These are phyloP conservation scores for Diutina rugosa DNA, from an alignment of 1,139 yeast genomes.

Conservation along the genomic window DNA sequence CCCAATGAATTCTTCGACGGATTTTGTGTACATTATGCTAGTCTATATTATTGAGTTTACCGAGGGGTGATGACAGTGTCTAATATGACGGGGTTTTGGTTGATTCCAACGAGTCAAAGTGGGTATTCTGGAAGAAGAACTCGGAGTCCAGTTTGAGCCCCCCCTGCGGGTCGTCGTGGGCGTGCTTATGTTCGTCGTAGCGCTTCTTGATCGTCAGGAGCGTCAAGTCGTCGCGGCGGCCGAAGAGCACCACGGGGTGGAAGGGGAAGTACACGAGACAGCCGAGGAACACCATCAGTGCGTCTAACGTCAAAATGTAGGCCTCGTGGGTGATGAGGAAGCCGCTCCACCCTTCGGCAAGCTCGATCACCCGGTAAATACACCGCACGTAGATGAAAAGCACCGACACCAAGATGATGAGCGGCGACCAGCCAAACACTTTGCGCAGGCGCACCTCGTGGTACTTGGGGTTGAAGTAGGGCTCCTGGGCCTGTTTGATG, in stretches of 20 bases:
- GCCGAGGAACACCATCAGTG: slow-evolving; percentile 12
- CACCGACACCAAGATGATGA: slow-evolving; percentile 11
- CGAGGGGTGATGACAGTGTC: too few species aligned
- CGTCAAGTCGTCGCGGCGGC: slow-evolving; percentile 8
- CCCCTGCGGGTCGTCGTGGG: neutral
- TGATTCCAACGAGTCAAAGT: neutral
- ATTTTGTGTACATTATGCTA: too few species aligned
- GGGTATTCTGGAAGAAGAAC: neutral
- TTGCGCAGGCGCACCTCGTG: slow-evolving; percentile 8
- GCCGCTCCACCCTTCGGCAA: slow-evolving; percentile 22
- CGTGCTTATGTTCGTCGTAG: neutral
- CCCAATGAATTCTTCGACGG: too few species aligned
- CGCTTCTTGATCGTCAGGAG: neutral
- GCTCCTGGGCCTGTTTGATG: slow-evolving; percentile 4
- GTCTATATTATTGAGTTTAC: too few species aligned
- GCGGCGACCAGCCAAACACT: slow-evolving; percentile 13
- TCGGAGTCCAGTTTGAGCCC: neutral
- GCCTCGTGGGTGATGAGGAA: slow-evolving; percentile 20
- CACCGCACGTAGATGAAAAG: slow-evolving; percentile 17
- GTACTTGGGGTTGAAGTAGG: slow-evolving; percentile 9
- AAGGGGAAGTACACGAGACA: slow-evolving; percentile 11
- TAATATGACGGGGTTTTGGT: neutral
- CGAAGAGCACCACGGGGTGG: slow-evolving; percentile 18
- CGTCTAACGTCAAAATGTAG: slow-evolving; percentile 17
- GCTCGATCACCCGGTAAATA: slow-evolving; percentile 19